Evolutionary conservation across 2,329 filamentous ascomycete genomes (phyloP), one percentile per base, ranked within the genome.

Genomic region (Colletotrichum siamense): DNA sequence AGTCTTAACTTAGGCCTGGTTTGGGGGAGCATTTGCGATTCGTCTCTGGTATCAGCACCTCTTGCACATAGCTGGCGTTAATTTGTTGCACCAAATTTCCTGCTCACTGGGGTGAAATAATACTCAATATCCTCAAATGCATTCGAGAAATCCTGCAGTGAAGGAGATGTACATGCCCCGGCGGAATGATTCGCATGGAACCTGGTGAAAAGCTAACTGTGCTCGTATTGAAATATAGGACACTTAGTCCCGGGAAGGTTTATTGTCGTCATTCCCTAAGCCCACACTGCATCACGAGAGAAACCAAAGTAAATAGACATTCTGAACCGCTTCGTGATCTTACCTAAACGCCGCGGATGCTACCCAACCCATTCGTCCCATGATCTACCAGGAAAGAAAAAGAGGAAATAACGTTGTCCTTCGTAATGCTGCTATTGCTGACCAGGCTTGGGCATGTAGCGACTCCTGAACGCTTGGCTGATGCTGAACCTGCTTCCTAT

Each of bases 401-500:
- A 22, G n/a, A 49, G 39, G 44, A 49, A 49, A 49, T 22, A 49
- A 16, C n/a, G 63, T 59, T 55, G 57, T 15, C 59, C 18, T 16
- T 62, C 26, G 63, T 73, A 26, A 55, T 71, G 72, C 63, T 71
- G 75, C 59, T 77, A 76, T 18, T 71, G 72, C 62, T 77, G 71
- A 6, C 72, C 72, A 36, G 69, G 72, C 67, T 83, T 83, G 10
- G 87, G 83, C 52, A 88, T 85, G 79, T 92, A 93, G 68, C 92
- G 89, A 79, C 92, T 94, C 79, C 92, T 88, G 68, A 94, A 88
- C 34, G 91, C 90, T 79, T 94, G 91, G 78, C 92, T 92, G 75
- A 95, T 94, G 79, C 94, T 94, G 87, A 95, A 94, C 77, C 92
- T 86, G 79, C 89, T 91, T 34, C 88, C 88, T 77, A 91, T 89